Percentiles rank a stretch among this genome's conserved stretches.
Conservation (phyloP, 768 basidiomycete genomes). For the Pleurotus pulmonarius region DNA sequence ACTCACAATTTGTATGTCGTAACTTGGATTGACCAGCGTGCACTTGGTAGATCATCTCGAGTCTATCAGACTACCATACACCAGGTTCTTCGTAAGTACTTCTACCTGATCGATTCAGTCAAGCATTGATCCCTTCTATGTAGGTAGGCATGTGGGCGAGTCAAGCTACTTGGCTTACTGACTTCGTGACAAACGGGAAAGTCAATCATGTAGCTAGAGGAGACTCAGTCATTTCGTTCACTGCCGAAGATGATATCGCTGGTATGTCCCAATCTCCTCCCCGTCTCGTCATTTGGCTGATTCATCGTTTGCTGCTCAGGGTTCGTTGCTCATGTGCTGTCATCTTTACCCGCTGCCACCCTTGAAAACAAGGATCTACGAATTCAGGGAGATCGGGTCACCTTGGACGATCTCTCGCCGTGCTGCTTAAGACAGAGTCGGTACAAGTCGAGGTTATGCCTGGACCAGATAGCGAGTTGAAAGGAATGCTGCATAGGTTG, state of each 20-base stretch:
- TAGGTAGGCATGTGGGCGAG: conserved; percentile 31
- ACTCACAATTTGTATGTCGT: neutral
- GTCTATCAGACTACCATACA: conserved; percentile 22
- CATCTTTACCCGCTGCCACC: conserved; percentile 19
- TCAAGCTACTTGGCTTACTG: conserved; percentile 24
- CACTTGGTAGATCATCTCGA: conserved; percentile 21
- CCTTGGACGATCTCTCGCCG: conserved; percentile 19
- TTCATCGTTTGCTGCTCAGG: conserved; percentile 16
- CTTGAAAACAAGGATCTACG: conserved; percentile 28
- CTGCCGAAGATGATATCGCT: conserved; percentile 27
- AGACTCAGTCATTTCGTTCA: conserved; percentile 23
- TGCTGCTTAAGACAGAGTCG: conserved; percentile 15
- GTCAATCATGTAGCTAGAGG: conserved; percentile 22
- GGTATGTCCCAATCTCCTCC: conserved; percentile 14
- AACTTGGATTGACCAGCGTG: neutral
- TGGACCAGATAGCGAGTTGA: conserved; percentile 1
- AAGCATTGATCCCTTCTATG: neutral
- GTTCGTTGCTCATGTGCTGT: conserved; percentile 31
- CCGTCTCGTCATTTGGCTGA: neutral
- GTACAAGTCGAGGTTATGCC: conserved; percentile 12
- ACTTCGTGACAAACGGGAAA: conserved; percentile 20
- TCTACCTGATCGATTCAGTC: neutral
- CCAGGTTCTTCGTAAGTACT: conserved; percentile 26
- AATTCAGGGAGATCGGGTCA: conserved; percentile 29
- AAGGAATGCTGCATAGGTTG: neutral